phyloP scores from a whole-genome alignment of 371 early-diverging fungal species.

The Mucor plumbeus region DNA sequence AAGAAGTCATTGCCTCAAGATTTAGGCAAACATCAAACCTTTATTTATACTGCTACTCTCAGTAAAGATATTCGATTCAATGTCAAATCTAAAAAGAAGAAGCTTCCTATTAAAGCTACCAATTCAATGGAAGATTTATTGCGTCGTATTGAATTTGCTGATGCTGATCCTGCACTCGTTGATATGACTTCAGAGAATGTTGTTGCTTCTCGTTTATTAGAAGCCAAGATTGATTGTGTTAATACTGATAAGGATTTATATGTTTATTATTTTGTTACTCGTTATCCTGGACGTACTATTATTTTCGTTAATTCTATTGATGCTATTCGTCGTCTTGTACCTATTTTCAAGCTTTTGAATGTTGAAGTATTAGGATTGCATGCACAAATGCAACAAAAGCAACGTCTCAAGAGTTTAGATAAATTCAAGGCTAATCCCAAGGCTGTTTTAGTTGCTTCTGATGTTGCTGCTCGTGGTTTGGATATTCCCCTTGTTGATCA shows the following conservation, averaged over 20 bases:
- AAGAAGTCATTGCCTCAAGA: constrained; percentile 23
- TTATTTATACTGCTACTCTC: constrained; percentile 97
- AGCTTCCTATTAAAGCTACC: constrained; percentile 26
- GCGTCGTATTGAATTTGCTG: constrained; percentile 74
- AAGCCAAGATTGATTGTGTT: constrained; percentile 86
- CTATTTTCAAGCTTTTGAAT: constrained; percentile 76
- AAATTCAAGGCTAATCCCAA: constrained; percentile 73
- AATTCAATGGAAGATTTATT: constrained; percentile 63
- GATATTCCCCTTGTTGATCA: constrained; percentile 96
- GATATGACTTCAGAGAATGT: constrained; percentile 71
- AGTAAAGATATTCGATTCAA: constrained; percentile 70
- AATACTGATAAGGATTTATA: constrained; percentile 86
- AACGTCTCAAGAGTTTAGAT: constrained; percentile 92
- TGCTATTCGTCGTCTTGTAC: constrained; percentile 84
- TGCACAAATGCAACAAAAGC: constrained; percentile 95
- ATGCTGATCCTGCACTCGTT: constrained; percentile 70
- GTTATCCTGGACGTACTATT: constrained; percentile 90
- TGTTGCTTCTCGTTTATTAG: constrained; percentile 72
- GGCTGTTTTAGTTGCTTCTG: constrained; percentile 85
- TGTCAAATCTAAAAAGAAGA: constrained; percentile 55
- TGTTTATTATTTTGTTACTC: constrained; percentile 84
- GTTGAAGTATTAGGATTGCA: constrained; percentile 80
- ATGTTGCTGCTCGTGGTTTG: constrained; percentile 95
- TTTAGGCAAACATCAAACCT: constrained; percentile 75
- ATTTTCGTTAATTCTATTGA: constrained; percentile 96